phyloP scores from a whole-genome alignment of 78 protist species.

The Planoprotostelium fungivorum region DNA sequence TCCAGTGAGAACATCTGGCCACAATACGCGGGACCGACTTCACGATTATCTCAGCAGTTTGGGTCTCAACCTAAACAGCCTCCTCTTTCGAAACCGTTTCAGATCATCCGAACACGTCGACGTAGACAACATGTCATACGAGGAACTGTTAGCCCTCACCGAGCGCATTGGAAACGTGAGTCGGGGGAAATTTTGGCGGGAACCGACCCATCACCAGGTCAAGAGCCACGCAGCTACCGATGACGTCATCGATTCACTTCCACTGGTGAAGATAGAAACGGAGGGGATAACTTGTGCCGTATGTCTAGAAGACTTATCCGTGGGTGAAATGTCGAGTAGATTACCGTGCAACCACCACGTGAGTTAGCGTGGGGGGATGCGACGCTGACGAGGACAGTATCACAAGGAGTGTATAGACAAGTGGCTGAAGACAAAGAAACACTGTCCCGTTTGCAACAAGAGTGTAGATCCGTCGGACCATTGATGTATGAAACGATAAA shows the following conservation, averaged over 20 bases:
- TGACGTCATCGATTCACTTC: background rate
- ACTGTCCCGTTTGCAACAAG: background rate
- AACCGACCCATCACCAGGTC: background rate
- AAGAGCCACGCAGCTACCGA: background rate
- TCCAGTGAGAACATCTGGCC: no score
- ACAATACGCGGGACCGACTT: no score
- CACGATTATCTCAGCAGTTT: no score
- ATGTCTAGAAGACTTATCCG: background rate
- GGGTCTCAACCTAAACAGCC: no score
- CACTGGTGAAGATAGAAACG: background rate
- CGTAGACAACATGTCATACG: background rate
- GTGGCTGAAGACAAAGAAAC: background rate
- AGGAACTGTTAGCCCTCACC: background rate
- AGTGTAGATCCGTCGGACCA: no score
- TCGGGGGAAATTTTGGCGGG: background rate
- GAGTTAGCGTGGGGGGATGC: background rate
- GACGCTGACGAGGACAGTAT: background rate
- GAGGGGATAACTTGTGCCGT: background rate
- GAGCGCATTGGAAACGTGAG: background rate
- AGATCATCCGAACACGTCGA: no score
- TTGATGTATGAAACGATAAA: no score
- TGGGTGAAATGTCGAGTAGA: background rate
- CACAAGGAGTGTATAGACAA: background rate
- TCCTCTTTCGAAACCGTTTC: no score
- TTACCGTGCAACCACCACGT: background rate